Conservation (phyloP, 116 monocot species). For the Iris pallida region DNA sequence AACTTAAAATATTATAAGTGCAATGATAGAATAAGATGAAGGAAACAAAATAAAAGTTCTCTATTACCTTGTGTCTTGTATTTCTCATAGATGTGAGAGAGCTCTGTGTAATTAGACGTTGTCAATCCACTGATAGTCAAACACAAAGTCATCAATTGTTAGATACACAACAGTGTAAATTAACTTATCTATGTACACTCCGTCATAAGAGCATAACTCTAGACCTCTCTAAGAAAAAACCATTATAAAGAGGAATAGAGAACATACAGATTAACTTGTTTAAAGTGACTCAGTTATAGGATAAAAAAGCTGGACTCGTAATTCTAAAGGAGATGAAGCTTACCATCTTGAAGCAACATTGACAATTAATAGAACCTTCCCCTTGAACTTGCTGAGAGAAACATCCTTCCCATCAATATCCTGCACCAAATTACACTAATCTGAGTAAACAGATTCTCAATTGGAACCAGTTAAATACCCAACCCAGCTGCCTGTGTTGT, state of each 20-base stretch:
- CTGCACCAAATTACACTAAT: slow-evolving; percentile 26
- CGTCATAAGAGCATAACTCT: background rate
- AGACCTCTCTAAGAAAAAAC: background rate
- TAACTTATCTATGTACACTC: too few relatives aligned
- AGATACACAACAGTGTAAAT: too few relatives aligned
- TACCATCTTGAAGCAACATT: slow-evolving; percentile 99
- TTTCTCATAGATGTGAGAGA: slow-evolving; percentile 90
- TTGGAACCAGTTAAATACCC: background rate
- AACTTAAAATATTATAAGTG: background rate
- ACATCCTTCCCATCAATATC: slow-evolving; percentile 96
- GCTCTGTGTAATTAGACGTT: slow-evolving; percentile 87
- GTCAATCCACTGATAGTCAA: slow-evolving; percentile 71
- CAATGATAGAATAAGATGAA: background rate
- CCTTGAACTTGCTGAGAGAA: slow-evolving; percentile 90
- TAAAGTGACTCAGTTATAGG: background rate
- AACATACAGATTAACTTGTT: background rate
- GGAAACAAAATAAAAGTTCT: background rate
- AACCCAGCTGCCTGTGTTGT: too few relatives aligned
- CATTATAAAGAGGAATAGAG: background rate
- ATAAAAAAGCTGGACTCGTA: background rate
- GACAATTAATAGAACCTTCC: slow-evolving; percentile 78
- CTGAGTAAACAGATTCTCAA: background rate
- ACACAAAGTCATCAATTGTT: background rate
- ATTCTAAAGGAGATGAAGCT: background rate
- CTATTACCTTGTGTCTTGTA: slow-evolving; percentile 86